Evolutionary conservation across 495 filamentous ascomycete species (phyloP).

Genomic region (Cairneyella variabilis): DNA sequence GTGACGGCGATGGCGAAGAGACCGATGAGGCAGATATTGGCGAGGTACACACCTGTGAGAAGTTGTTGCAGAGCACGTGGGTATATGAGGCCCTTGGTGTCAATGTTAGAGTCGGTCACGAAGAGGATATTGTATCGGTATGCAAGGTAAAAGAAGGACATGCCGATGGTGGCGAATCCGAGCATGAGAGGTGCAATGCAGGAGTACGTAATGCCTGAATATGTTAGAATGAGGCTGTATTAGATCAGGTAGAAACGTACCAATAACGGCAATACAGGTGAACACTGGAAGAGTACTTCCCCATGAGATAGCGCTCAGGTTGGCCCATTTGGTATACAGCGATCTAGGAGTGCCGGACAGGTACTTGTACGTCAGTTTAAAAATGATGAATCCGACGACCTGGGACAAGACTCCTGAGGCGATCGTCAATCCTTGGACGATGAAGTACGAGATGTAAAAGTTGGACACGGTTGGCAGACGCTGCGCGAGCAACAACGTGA

Average conservation of each 20-base stretch:
- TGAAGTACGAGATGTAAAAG: constrained; percentile 94
- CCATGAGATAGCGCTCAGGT: constrained; percentile 67
- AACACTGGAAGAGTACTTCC: constrained; percentile 85
- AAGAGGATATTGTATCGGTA: constrained; percentile 96
- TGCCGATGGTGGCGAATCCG: constrained; percentile 78
- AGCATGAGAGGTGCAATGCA: constrained; percentile 88
- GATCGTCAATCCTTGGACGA: constrained; percentile 87
- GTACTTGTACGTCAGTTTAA: constrained; percentile 69
- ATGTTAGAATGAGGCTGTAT: constrained; percentile 16
- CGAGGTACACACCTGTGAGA: constrained; percentile 82
- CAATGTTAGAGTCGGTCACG: constrained; percentile 77
- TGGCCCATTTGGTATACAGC: constrained; percentile 58
- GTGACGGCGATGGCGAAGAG: constrained; percentile 74
- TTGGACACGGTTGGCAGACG: constrained; percentile 81
- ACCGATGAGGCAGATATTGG: constrained; percentile 83
- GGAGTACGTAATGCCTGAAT: constrained; percentile 74
- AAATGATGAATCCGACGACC: constrained; percentile 71
- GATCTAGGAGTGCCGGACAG: constrained; percentile 53
- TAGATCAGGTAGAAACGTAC: constrained; percentile 30
- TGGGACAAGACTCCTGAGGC: constrained; percentile 72
- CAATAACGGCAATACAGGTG: constrained; percentile 82
- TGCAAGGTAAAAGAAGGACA: constrained; percentile 86
- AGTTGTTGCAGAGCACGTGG: constrained; percentile 88
- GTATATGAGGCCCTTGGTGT: constrained; percentile 89
- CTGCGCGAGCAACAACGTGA: constrained; percentile 61